These are phyloP conservation scores for Colletotrichum cordylinicola DNA, from an alignment of 2,329 filamentous ascomycete genomes.

Conservation along the genomic window DNA sequence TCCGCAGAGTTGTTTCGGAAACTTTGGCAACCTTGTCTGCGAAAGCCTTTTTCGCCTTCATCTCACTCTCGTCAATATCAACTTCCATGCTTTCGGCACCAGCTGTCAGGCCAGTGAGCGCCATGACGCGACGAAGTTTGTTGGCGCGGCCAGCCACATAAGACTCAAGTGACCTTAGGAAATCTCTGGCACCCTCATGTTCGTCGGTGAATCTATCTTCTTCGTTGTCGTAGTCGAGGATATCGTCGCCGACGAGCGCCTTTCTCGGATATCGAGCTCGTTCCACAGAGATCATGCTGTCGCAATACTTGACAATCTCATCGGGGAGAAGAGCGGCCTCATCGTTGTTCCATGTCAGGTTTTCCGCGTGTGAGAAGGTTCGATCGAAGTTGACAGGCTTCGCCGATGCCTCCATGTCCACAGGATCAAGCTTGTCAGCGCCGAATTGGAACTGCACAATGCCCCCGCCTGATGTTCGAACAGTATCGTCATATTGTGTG, in stretches of 20 bases:
- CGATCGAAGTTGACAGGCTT: slow-evolving; percentile 91
- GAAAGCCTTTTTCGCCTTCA: slow-evolving; percentile 41
- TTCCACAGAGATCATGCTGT: slow-evolving; percentile 71
- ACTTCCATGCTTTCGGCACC: slow-evolving; percentile 30
- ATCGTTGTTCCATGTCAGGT: slow-evolving; percentile 78
- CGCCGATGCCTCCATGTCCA: slow-evolving; percentile 96
- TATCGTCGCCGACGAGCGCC: slow-evolving; percentile 65
- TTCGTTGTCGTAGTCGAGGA: slow-evolving; percentile 72
- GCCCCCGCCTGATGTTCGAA: slow-evolving; percentile 85
- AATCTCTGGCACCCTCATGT: slow-evolving; percentile 82
- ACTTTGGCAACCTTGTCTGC: slow-evolving; percentile 83
- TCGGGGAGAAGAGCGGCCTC: slow-evolving; percentile 76
- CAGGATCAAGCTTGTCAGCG: slow-evolving; percentile 92
- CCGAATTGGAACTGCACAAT: slow-evolving; percentile 98
- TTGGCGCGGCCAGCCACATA: slow-evolving; percentile 71
- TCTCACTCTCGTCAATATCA: slow-evolving; percentile 28
- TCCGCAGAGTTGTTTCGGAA: slow-evolving; percentile 72
- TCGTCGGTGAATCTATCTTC: slow-evolving; percentile 76
- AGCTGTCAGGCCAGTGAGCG: slow-evolving; percentile 13
- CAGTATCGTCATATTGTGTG: slow-evolving; percentile 91
- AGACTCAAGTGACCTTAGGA: slow-evolving; percentile 77
- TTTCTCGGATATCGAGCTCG: slow-evolving; percentile 67
- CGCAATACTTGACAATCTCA: slow-evolving; percentile 74
- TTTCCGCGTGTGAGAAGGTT: slow-evolving; percentile 83
- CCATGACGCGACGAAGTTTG: slow-evolving; percentile 48